These are phyloP conservation scores for Syncephalastrum monosporum DNA, from an alignment of 371 early-diverging fungal genomes.

Conservation along the genomic window DNA sequence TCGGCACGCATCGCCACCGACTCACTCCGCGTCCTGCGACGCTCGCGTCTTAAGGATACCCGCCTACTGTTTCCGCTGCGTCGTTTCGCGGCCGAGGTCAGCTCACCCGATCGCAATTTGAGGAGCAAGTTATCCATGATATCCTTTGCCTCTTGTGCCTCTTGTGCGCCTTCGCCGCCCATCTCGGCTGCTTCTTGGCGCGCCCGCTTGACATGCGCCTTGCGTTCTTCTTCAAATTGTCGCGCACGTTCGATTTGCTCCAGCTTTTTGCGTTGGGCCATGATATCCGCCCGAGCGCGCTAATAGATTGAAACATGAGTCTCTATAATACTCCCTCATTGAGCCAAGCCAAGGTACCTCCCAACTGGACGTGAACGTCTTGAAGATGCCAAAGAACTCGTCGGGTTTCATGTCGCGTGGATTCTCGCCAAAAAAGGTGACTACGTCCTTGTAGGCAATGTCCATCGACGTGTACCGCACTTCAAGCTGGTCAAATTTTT, in stretches of 20 bases:
- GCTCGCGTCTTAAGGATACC: conserved; percentile 27
- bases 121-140: conserved; percentile 84
- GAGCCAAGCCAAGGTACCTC: conserved; percentile 26
- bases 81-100: conserved; percentile 56
- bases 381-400: conserved; percentile 88
- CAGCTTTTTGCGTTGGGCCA: conserved; percentile 26
- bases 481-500: conserved; percentile 49
- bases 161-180: conserved; percentile 26
- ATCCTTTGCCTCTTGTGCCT: conserved; percentile 69
- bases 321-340: neutral
- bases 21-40: conserved; percentile 56
- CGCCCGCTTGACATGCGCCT: conserved; percentile 33
- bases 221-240: conserved; percentile 47
- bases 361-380: conserved; percentile 76
- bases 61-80: conserved; percentile 37
- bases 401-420: conserved; percentile 78
- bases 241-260: conserved; percentile 40
- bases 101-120: conserved; percentile 70
- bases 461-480: conserved; percentile 61
- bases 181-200: conserved; percentile 29
- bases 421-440: conserved; percentile 84
- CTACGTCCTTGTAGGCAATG: conserved; percentile 64
- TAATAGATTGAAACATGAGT: conserved; percentile 6
- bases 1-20: conserved; percentile 68
- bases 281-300: conserved; percentile 39